Conservation (phyloP, 768 basidiomycete species). For the Mycena sanguinolenta region DNA sequence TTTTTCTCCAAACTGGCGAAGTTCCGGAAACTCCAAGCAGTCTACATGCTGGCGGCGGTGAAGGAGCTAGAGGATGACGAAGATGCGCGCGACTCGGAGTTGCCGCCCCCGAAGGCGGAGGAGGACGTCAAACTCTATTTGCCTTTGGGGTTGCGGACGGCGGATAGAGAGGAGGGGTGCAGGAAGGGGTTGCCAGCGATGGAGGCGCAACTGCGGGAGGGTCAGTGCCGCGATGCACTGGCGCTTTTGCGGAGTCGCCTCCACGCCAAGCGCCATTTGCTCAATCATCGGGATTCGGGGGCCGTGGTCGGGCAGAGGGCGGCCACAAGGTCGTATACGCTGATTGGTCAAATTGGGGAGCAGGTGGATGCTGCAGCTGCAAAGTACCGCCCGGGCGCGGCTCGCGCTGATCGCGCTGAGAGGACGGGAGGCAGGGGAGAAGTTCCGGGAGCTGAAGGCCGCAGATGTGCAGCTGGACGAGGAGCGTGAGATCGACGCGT, state of each 20-base stretch:
- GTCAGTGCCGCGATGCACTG: slow-evolving; percentile 18
- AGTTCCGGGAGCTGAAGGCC: neutral
- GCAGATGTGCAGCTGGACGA: too few species aligned
- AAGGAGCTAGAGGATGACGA: slow-evolving; percentile 21
- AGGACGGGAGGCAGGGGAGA: neutral
- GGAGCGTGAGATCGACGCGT: too few species aligned
- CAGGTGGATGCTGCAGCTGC: neutral
- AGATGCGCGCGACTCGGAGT: slow-evolving; percentile 8
- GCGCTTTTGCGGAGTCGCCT: slow-evolving; percentile 2
- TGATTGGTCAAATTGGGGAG: slow-evolving; percentile 26
- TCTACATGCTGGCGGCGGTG: slow-evolving; percentile 19
- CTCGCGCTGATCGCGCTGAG: neutral
- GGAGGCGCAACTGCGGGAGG: slow-evolving; percentile 18
- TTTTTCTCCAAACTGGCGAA: too few species aligned
- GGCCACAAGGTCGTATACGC: neutral
- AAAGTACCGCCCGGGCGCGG: neutral
- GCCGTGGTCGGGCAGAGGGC: slow-evolving; percentile 18
- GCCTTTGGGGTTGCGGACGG: slow-evolving; percentile 8
- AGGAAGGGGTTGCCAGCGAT: neutral
- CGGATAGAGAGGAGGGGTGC: neutral
- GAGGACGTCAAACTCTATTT: slow-evolving; percentile 31
- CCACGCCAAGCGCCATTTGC: slow-evolving; percentile 25
- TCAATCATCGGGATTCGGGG: slow-evolving; percentile 13
- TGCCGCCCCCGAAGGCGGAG: slow-evolving; percentile 21
- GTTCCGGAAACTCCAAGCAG: too few species aligned